phyloP scores from a whole-genome alignment of 805 yeast genomes.

The Metschnikowia lachancei region DNA sequence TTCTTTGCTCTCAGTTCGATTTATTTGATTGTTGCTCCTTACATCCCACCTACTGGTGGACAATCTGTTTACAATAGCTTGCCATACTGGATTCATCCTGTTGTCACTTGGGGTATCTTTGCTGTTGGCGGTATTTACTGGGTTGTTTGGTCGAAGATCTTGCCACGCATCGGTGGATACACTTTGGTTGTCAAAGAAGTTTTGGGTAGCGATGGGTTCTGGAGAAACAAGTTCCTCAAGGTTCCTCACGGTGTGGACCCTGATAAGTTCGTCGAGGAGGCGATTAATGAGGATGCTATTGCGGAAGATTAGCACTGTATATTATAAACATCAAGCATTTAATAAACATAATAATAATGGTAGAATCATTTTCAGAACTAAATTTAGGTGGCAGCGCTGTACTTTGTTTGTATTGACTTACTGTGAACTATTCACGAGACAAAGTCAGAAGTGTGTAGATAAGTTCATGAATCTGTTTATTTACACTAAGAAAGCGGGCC shows the following conservation, averaged over 20 bases:
- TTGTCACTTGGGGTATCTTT: constrained; percentile 76
- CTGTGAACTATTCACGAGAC: too few species aligned
- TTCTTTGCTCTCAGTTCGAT: constrained; percentile 66
- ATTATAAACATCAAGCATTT: constrained; percentile 1
- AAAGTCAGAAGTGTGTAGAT: too few species aligned
- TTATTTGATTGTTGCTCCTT: constrained; percentile 73
- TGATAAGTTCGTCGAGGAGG: constrained; percentile 18
- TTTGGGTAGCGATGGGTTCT: constrained; percentile 66
- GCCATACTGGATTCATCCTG: constrained; percentile 80
- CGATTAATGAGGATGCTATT: constrained; percentile 18
- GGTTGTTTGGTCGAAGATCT: constrained; percentile 56
- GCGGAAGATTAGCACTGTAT: constrained; percentile 1
- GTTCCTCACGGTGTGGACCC: constrained; percentile 25
- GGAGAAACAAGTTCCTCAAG: constrained; percentile 58
- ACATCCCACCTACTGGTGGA: constrained; percentile 66
- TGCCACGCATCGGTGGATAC: constrained; percentile 58
- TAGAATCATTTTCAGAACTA: too few species aligned
- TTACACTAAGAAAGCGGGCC: too few species aligned
- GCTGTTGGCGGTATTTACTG: constrained; percentile 66
- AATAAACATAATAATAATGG: background rate
- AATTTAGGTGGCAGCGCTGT: too few species aligned
- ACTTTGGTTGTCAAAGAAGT: constrained; percentile 50
- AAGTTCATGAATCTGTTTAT: too few species aligned
- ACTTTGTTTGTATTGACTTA: too few species aligned
- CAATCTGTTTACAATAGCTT: constrained; percentile 65